Evolutionary conservation across 1,139 yeast genomes (phyloP).

Genomic region (Arxiozyma bovina): DNA sequence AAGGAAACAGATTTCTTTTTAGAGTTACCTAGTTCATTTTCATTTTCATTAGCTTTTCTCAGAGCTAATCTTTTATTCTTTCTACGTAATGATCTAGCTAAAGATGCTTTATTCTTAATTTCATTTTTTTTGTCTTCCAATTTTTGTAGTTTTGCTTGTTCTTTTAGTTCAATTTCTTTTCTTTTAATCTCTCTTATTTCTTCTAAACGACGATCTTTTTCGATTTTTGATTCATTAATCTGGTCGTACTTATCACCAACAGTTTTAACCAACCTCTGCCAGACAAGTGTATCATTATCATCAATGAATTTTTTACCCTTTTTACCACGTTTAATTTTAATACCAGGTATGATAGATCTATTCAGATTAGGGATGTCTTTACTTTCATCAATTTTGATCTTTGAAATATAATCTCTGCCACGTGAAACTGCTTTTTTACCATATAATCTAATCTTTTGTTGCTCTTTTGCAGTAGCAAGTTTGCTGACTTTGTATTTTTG

Average conservation of each 20-base stretch:
- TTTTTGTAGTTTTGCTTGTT: conserved; percentile 56
- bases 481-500: conserved; percentile 30
- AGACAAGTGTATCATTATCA: conserved; percentile 56
- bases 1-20: conserved; percentile 13
- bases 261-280: conserved; percentile 62
- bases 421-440: conserved; percentile 41
- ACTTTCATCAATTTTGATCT: conserved; percentile 60
- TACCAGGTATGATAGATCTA: conserved; percentile 79
- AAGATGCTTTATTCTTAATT: conserved; percentile 58
- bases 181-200: conserved; percentile 81
- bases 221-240: conserved; percentile 82
- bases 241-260: conserved; percentile 78
- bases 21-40: not conserved
- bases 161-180: conserved; percentile 79
- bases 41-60: conserved; percentile 26
- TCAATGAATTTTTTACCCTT: conserved; percentile 86
- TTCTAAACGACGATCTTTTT: conserved; percentile 80
- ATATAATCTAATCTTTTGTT: conserved; percentile 53
- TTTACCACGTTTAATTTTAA: conserved; percentile 67
- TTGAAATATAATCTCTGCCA: conserved; percentile 35
- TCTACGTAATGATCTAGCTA: conserved; percentile 61
- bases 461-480: conserved; percentile 53
- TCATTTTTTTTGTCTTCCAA: conserved; percentile 73
- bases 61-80: conserved; percentile 50
- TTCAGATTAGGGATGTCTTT: conserved; percentile 71